Percentiles rank a stretch among this genome's conserved stretches.
These are phyloP conservation scores for Persicaria tinctoria DNA, from an alignment of 148 eudicot genomes.

Conservation along the genomic window DNA sequence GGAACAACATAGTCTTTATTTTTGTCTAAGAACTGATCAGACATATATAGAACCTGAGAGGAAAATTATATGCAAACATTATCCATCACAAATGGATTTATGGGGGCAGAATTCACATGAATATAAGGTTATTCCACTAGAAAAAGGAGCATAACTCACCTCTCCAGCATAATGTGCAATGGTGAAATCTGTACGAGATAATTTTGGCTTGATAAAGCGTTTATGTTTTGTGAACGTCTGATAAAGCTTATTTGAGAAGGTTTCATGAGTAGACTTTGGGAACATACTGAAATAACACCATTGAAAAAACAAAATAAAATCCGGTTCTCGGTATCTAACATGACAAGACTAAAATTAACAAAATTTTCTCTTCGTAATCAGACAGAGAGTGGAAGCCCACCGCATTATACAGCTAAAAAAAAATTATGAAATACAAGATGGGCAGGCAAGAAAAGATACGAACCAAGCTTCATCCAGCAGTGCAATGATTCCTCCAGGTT, in stretches of 20 bases:
- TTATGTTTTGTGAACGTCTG: conserved; percentile 83
- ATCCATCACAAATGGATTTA: background rate
- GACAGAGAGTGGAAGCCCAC: background rate
- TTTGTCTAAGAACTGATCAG: conserved; percentile 90
- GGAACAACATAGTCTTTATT: conserved; percentile 98
- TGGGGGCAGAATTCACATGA: conserved; percentile 2
- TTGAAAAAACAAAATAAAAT: background rate
- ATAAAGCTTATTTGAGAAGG: conserved; percentile 87
- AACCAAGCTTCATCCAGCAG: conserved; percentile 98
- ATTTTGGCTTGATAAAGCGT: conserved; percentile 89
- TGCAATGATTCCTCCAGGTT: conserved; percentile 96
- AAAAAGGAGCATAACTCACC: conserved; percentile 33
- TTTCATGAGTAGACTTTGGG: conserved; percentile 97
- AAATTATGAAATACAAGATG: background rate
- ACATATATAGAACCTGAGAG: conserved; percentile 77
- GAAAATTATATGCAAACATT: conserved; percentile 14
- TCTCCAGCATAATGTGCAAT: conserved; percentile 98
- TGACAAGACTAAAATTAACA: background rate
- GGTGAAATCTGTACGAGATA: conserved; percentile 89
- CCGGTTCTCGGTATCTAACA: background rate
- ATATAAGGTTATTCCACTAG: conserved; percentile 5
- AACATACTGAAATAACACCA: conserved; percentile 65
- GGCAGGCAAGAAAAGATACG: background rate
- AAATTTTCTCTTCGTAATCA: background rate
- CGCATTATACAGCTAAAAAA: background rate